phyloP scores from a whole-genome alignment of 2,329 filamentous ascomycete species.

The Colletotrichum shisoi region DNA sequence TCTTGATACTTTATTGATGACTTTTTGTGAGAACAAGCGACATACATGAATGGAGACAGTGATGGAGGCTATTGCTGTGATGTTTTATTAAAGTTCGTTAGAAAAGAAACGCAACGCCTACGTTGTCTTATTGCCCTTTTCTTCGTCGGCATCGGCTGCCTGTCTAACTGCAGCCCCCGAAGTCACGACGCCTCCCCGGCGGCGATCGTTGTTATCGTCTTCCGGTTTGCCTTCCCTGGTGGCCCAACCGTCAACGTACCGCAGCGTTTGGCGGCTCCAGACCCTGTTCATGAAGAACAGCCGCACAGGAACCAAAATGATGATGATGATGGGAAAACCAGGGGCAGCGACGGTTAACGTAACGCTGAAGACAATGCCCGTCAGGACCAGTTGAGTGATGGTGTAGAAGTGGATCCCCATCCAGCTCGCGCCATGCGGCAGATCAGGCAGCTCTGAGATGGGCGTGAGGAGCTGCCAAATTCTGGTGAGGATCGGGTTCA shows the following conservation, averaged over 20 bases:
- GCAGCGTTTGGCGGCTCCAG: slow-evolving; percentile 66
- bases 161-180: not conserved
- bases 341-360: slow-evolving; percentile 70
- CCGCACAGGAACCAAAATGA: slow-evolving; percentile 69
- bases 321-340: slow-evolving; percentile 70
- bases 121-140: slow-evolving; percentile 42
- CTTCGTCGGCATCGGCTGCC: slow-evolving; percentile 43
- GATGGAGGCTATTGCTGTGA: too few species aligned
- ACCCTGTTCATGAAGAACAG: slow-evolving; percentile 66
- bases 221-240: slow-evolving; percentile 63
- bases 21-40: not conserved
- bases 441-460: slow-evolving; percentile 56
- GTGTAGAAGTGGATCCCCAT: slow-evolving; percentile 67
- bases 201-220: slow-evolving; percentile 48
- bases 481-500: slow-evolving; percentile 68
- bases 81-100: not conserved
- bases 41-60: not conserved
- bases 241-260: slow-evolving; percentile 56
- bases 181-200: slow-evolving; percentile 26
- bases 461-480: slow-evolving; percentile 66
- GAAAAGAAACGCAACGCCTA: not conserved
- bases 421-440: slow-evolving; percentile 58
- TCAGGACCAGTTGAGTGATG: slow-evolving; percentile 64
- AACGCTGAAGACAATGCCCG: slow-evolving; percentile 67
- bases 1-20: not conserved